phyloP scores from a whole-genome alignment of 805 yeast genomes.

The Dipodascus albidus region DNA sequence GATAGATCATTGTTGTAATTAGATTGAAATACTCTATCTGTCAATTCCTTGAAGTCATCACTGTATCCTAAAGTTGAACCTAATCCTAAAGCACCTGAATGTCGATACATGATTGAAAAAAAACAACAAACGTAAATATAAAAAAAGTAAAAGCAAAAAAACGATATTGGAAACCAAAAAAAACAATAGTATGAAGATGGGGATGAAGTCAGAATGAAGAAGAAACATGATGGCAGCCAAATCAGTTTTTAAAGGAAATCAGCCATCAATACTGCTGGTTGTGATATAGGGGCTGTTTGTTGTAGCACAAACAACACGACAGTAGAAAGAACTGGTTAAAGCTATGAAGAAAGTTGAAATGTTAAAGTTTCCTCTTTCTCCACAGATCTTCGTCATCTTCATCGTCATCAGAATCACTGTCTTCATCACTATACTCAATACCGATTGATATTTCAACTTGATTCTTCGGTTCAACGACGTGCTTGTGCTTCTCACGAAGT shows the following conservation, averaged over 20 bases:
- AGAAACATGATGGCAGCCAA: background rate
- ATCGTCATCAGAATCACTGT: slow-evolving; percentile 9
- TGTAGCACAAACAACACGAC: background rate
- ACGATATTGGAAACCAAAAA: background rate
- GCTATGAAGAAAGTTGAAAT: too few relatives aligned
- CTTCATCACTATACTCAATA: slow-evolving; percentile 2
- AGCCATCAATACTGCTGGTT: background rate
- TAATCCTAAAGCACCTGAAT: background rate
- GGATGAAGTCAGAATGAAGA: background rate
- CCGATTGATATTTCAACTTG: background rate
- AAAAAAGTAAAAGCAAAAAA: background rate
- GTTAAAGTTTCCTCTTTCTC: background rate
- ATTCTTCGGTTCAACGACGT: slow-evolving; percentile 5
- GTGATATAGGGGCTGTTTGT: background rate
- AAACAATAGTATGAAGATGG: background rate
- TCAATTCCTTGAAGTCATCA: background rate
- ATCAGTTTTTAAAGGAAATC: background rate
- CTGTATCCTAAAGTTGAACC: background rate
- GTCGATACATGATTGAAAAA: background rate
- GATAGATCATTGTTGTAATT: background rate
- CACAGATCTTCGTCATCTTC: slow-evolving; percentile 4
- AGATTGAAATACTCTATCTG: background rate
- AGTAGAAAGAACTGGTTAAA: background rate
- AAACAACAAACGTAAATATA: background rate
- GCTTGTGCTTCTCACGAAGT: slow-evolving; percentile 1